A percentile compares a stretch with the other conserved stretches of the same genome.
Evolutionary conservation across 2,329 filamentous ascomycete species (phyloP).

Genomic region (Fusarium luffae): DNA sequence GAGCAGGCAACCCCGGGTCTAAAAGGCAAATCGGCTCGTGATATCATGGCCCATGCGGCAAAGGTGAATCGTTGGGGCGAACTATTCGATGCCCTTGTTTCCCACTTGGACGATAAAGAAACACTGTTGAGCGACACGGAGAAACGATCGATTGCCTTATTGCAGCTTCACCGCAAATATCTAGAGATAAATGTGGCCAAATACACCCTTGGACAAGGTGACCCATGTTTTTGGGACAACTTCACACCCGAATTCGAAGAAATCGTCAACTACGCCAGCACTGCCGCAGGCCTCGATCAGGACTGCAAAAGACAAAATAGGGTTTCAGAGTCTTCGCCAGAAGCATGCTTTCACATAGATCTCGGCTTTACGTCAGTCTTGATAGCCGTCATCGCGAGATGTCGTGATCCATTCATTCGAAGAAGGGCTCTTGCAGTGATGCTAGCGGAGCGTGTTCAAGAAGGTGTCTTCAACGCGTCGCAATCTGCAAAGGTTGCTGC

Average conservation of each 20-base stretch:
- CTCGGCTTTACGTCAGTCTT: conserved; percentile 22
- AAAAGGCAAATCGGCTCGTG: conserved; percentile 1
- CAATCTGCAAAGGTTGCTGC: conserved; percentile 18
- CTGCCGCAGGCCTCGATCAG: not conserved
- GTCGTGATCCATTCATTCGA: conserved; percentile 16
- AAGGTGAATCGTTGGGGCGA: conserved; percentile 13
- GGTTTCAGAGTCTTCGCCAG: not conserved
- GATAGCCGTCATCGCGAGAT: conserved; percentile 17
- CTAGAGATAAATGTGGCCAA: conserved; percentile 20
- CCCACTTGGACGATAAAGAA: not conserved
- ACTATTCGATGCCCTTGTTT: conserved; percentile 7
- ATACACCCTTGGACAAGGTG: conserved; percentile 9
- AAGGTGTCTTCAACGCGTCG: conserved; percentile 14
- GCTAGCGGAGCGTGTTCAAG: conserved; percentile 19
- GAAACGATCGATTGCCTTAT: conserved; percentile 4
- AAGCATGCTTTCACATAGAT: conserved; percentile 25
- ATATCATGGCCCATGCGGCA: not conserved
- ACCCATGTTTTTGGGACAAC: conserved; percentile 31
- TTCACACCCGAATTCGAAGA: conserved; percentile 12
- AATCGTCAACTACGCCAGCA: not conserved
- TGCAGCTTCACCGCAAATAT: conserved; percentile 25
- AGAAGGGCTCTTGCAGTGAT: conserved; percentile 18
- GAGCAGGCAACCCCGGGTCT: conserved; percentile 24
- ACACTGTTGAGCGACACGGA: not conserved
- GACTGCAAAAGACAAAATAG: not conserved